Base-by-base conservation (phyloP, 2,329 filamentous ascomycete species). In the Colletotrichum trifolii region DNA sequence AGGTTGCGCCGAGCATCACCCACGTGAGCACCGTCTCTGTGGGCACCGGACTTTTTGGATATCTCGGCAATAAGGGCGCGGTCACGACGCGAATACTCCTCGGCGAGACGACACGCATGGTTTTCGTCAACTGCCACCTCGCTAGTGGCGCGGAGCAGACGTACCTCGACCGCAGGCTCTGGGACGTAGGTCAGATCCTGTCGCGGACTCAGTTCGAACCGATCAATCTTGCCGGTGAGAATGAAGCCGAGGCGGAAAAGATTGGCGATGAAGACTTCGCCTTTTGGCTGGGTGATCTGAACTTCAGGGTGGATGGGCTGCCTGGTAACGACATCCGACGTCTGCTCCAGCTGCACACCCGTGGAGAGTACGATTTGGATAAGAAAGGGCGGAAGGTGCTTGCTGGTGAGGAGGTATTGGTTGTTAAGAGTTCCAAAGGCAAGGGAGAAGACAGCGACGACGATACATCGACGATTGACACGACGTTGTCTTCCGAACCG, bases 241-340 rank as follows among this genome's bases (percentile, higher is more conserved):
- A 86, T 2, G 83, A 89, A 42, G 88, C 89, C n/a, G 87, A 90
- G 25, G 80, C 84, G 1, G 88, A 91, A 55, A 86, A 82, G 40
- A 90, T 99, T 68, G 94, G 93, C 1, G 92, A 96, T 43, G 95
- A 97, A 69, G 96, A 99, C 73, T 94, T 97, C 78, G 89, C 90
- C 0, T 97, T 99, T 73, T 98, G 95, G 93, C 92, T 97, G 73
- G 96, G 96, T 7, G 96, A 99, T 76, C 83, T 99, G 46, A 99
- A 99, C 75, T 99, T 97, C 74, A 88, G 96, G 38, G 84, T 99
- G 1, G 93, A 96, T 54, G 92, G 91, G 48, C 86, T 98, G 53
- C 92, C 95, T 0, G 94, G 94, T 1, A 91, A 96, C 42, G 96
- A 99, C 74, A 96, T 99, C 50, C 87, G 95, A 38, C 87, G 91